Conservation (phyloP, 805 yeast genomes). For the Diddensiella transvaalensis region DNA sequence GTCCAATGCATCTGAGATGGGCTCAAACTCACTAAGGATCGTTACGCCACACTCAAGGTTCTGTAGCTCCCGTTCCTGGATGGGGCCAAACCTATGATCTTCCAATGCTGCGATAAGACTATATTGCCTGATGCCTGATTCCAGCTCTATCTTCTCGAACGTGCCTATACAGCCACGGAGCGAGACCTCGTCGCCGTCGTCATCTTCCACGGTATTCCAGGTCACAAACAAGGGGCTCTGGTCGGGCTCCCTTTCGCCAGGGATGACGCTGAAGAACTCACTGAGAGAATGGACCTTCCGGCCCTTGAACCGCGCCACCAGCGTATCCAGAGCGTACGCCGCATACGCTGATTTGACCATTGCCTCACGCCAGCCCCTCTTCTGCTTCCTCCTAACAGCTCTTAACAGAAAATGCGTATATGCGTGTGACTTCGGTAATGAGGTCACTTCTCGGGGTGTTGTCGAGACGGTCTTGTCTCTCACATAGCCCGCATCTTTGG, state of each 20-base stretch:
- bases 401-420: background rate
- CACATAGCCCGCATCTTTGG: background rate
- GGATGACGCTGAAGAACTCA: conserved; percentile 15
- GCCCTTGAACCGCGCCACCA: conserved; percentile 31
- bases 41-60: conserved; percentile 58
- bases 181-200: conserved; percentile 28
- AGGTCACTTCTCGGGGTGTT: background rate
- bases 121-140: conserved; percentile 57
- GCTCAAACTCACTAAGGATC: conserved; percentile 54
- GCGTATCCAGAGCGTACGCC: conserved; percentile 40
- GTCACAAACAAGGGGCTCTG: conserved; percentile 76
- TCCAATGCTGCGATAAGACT: conserved; percentile 68
- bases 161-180: conserved; percentile 95
- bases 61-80: conserved; percentile 51
- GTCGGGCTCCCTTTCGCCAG: conserved; percentile 8
- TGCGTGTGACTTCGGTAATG: background rate
- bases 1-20: conserved; percentile 50
- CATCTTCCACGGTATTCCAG: conserved; percentile 49
- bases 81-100: conserved; percentile 75
- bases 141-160: conserved; percentile 53
- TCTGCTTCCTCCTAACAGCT: background rate
- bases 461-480: no score
- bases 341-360: conserved; percentile 31
- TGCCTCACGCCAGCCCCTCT: no score
- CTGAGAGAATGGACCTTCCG: conserved; percentile 13